phyloP scores from a whole-genome alignment of 2,329 filamentous ascomycete genomes.

The Pyrenophora tritici-repentis region DNA sequence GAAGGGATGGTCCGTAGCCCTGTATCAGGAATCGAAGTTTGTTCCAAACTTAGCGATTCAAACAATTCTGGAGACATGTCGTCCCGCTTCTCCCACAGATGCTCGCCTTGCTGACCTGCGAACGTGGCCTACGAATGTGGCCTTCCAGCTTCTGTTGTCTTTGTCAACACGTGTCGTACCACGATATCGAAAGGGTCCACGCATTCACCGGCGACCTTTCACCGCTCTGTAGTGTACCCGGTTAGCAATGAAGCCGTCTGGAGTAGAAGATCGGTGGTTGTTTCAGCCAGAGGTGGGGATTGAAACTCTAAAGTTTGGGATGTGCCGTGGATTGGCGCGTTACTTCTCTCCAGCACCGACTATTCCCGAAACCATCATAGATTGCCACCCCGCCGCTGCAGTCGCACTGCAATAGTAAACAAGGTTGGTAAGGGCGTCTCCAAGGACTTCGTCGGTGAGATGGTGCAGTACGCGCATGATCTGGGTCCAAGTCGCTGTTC shows the following conservation, averaged over 20 bases:
- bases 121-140: not conserved
- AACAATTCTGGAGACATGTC: slow-evolving; percentile 18
- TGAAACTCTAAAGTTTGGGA: slow-evolving; percentile 38
- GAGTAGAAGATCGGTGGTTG: slow-evolving; percentile 11
- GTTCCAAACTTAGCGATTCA: slow-evolving; percentile 33
- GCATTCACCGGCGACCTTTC: not conserved
- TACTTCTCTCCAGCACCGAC: slow-evolving; percentile 12
- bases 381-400: not conserved
- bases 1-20: slow-evolving; percentile 16
- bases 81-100: slow-evolving; percentile 3
- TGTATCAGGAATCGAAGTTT: slow-evolving; percentile 35
- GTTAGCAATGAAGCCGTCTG: slow-evolving; percentile 2
- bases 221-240: not conserved
- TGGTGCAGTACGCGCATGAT: slow-evolving; percentile 1
- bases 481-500: not conserved
- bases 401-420: not conserved
- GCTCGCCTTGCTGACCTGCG: not conserved
- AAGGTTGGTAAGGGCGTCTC: not conserved
- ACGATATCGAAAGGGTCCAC: not conserved
- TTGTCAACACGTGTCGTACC: not conserved
- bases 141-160: not conserved
- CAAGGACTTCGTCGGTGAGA: not conserved
- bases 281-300: slow-evolving; percentile 24
- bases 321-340: slow-evolving; percentile 24
- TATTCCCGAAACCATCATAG: slow-evolving; percentile 20